Evolutionary conservation across 495 filamentous ascomycete species (phyloP), one percentile per base, ranked within the genome.

Genomic region (Parathielavia hyrcaniae): DNA sequence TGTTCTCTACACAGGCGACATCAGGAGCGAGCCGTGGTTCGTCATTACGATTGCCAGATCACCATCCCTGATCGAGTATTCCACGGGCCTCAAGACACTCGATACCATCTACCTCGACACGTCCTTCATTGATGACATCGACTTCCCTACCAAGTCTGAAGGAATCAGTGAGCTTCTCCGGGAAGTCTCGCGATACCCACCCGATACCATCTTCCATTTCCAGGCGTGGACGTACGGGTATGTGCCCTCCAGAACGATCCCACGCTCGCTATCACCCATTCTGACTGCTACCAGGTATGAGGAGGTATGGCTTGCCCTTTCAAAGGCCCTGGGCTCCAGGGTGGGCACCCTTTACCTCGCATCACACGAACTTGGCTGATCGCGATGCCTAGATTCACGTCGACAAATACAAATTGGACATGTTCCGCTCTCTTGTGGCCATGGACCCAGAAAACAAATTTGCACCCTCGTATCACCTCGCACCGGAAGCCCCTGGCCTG

Each of bases 151-250:
- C 4, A 84, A 88, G 67, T 83, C 87, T 4, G 82, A 91, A 34
- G 91, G 91, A 0, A 71, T 97, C 12, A 66, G 71, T 4, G 90
- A 95, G 66, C 78, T 97, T 3, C 65, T 96, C 3, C 67, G 77
- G 30, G 88, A 90, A 64, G 75, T 95, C 0, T 65, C 73, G 0
- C 63, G 73, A 12, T 96, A 93, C 69, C 87, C 91, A 0, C 55
- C 74, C 11, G 81, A 91, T 22, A 95, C 89, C 0, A 71, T 84
- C 6, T 96, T 97, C 64, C 87, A 95, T 69, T 81, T 97, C 49
- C 79, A 89, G 49, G 81, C 91, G 3, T 97, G 91, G 92, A 97
- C 92, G 1, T 95, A 93, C 68, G 92, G 92, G 50, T 86, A 80
- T 64, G 72, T 60, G 9, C 43, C 47, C 0, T 20, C n/a, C 19